Conservation (phyloP, 768 basidiomycete genomes). For the Auricularia auricula-judae region DNA sequence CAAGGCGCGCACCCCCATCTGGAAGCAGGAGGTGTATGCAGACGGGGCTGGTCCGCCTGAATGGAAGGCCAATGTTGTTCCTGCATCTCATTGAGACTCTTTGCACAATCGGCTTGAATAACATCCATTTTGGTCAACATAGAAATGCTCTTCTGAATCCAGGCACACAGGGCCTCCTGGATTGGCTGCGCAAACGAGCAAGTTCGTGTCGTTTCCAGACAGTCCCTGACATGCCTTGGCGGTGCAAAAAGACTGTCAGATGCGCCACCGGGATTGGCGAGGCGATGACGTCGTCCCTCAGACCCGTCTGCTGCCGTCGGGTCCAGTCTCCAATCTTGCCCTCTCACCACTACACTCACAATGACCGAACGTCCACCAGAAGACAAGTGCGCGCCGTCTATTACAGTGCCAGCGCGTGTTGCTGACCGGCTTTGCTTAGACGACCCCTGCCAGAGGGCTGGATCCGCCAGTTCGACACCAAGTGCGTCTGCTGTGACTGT, state of each 20-base stretch:
- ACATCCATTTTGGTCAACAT: too few species aligned
- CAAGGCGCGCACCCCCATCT: conserved; percentile 74
- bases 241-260: too few species aligned
- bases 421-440: conserved; percentile 15
- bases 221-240: too few species aligned
- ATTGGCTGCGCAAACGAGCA: too few species aligned
- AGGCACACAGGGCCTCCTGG: too few species aligned
- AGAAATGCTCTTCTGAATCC: too few species aligned
- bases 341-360: conserved; percentile 4
- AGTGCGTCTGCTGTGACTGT: conserved; percentile 2
- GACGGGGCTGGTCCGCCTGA: conserved; percentile 54
- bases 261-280: too few species aligned
- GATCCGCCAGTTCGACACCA: conserved; percentile 36
- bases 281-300: too few species aligned
- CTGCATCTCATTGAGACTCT: too few species aligned
- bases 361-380: conserved; percentile 9
- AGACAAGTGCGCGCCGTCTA: not conserved
- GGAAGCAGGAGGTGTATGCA: conserved; percentile 79
- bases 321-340: not conserved
- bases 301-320: too few species aligned
- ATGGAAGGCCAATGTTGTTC: conserved; percentile 51
- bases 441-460: conserved; percentile 46
- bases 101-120: too few species aligned
- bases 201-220: too few species aligned
- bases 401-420: not conserved